Base-by-base conservation (phyloP, 441 rosid genomes). In the Populus hybrid region DNA sequence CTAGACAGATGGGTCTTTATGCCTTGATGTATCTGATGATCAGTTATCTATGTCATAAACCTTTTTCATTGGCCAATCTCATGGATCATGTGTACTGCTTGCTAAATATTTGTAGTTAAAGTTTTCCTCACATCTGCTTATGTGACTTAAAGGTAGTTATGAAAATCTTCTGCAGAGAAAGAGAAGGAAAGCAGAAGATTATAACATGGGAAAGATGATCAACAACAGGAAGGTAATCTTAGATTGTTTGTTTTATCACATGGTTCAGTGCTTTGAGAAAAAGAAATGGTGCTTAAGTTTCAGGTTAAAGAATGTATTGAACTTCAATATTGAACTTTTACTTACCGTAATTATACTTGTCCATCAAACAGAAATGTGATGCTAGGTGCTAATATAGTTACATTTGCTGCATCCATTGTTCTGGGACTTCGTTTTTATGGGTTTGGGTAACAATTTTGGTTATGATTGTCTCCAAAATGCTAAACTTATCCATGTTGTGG, bases 101-200 rank as follows among this genome's bases (percentile, higher is more conserved):
- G 16, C 21, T 59, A 71, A 36, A 38, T 40, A 70, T 67, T 30
- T 70, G 23, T 50, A 8, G 7, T 74, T 63, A 46, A 28, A 14
- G 1, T 0, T 40, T 7, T n/a, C 38, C 36, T 38, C 12, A 14
- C n/a, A 34, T 35, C 2, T 19, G 2, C 64, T 64, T 64, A 32
- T 69, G 28, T n/a, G 59, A 63, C 38, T 46, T 46, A 23, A 81
- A 64, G 57, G 18, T 23, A 35, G 75, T 70, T 26, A 68, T 75
- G 63, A 72, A 68, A 79, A 76, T 64, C 9, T 82, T 83, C 86
- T 67, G 70, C 88, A 94, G 99, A 88, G 97, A 83, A 97, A 97
- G 84, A 87, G 95, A 82, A 90, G 97, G 84, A 96, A 94, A 87
- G 83, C 90, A 50, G 97, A 95, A 53, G 99, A 96, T 69, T 80